A percentile compares a stretch with the other conserved stretches of the same genome.
Conservation (phyloP, 495 filamentous ascomycete species). For the Hypoxylon fuscum region DNA sequence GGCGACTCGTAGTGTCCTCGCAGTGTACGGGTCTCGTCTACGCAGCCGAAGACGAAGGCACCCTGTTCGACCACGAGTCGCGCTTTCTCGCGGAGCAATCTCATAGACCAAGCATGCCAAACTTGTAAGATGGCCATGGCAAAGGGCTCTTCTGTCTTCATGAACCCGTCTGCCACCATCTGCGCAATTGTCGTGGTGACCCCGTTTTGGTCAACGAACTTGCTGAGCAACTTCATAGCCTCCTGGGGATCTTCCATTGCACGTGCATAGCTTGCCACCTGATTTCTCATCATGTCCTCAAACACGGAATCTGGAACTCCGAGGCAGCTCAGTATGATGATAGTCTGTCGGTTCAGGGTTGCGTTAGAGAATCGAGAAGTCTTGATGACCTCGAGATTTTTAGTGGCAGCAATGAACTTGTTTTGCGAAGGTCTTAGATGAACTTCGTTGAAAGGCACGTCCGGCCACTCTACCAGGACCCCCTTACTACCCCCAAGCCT, state of each 20-base stretch:
- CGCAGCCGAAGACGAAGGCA: constrained; percentile 87
- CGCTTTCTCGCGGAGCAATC: constrained; percentile 91
- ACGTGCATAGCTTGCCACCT: constrained; percentile 69
- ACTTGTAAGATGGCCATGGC: constrained; percentile 74
- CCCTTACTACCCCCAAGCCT: constrained; percentile 93
- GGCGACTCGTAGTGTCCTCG: constrained; percentile 67
- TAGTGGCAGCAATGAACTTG: constrained; percentile 80
- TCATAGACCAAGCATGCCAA: constrained; percentile 85
- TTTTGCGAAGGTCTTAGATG: constrained; percentile 83
- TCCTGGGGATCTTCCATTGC: constrained; percentile 71
- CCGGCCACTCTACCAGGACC: constrained; percentile 75
- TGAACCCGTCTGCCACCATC: constrained; percentile 84
- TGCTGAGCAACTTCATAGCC: constrained; percentile 72
- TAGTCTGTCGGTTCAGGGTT: constrained; percentile 88
- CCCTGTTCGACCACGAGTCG: constrained; percentile 82
- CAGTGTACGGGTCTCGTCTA: constrained; percentile 82
- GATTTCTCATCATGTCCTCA: constrained; percentile 66
- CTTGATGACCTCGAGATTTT: constrained; percentile 83
- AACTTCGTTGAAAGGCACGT: constrained; percentile 68
- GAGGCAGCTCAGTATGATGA: constrained; percentile 80
- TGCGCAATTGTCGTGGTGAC: constrained; percentile 75
- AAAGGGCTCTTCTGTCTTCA: constrained; percentile 80
- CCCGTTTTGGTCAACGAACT: constrained; percentile 85
- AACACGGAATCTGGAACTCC: constrained; percentile 78
- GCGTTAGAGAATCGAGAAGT: constrained; percentile 77